Percentiles rank a stretch among this genome's conserved stretches.
Evolutionary conservation across 2,329 filamentous ascomycete species (phyloP).

Genomic region (Ceratocystiopsis brevicomis): DNA sequence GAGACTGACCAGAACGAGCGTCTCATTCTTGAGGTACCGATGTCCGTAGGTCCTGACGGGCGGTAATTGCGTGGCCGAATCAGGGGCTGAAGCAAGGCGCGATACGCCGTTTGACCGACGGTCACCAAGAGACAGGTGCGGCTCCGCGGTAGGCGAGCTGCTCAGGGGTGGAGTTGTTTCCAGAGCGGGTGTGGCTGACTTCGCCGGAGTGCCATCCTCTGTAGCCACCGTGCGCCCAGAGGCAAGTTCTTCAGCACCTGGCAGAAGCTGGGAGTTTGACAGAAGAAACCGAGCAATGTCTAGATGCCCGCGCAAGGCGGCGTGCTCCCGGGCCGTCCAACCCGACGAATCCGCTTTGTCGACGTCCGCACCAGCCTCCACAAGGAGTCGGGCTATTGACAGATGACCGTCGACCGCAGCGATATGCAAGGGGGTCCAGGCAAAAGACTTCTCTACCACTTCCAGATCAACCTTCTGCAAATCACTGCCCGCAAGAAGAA

Average conservation of each 20-base stretch:
- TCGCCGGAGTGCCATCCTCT: conserved; percentile 5
- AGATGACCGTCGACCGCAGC: conserved; percentile 78
- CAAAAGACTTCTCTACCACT: conserved; percentile 62
- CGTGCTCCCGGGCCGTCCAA: conserved; percentile 89
- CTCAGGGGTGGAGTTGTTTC: conserved; percentile 9
- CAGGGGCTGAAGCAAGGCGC: conserved; percentile 23
- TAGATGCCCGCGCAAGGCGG: conserved; percentile 74
- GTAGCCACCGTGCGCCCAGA: background rate
- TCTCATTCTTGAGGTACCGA: conserved; percentile 75
- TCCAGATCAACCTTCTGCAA: conserved; percentile 43
- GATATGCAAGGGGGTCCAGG: conserved; percentile 90
- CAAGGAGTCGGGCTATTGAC: conserved; percentile 53
- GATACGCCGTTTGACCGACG: conserved; percentile 32
- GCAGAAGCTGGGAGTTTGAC: conserved; percentile 23
- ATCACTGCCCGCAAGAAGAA: conserved; percentile 51
- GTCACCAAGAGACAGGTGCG: conserved; percentile 39
- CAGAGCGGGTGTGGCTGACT: background rate
- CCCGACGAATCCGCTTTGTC: conserved; percentile 66
- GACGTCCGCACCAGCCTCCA: conserved; percentile 59
- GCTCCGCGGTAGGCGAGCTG: conserved; percentile 27
- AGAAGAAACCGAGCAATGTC: conserved; percentile 54
- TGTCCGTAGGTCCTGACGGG: conserved; percentile 92
- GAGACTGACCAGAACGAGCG: conserved; percentile 77
- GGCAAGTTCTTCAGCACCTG: conserved; percentile 11
- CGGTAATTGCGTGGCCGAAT: conserved; percentile 24